Conservation (phyloP, 768 basidiomycete genomes). For the Phlegmacium glaucopus region DNA sequence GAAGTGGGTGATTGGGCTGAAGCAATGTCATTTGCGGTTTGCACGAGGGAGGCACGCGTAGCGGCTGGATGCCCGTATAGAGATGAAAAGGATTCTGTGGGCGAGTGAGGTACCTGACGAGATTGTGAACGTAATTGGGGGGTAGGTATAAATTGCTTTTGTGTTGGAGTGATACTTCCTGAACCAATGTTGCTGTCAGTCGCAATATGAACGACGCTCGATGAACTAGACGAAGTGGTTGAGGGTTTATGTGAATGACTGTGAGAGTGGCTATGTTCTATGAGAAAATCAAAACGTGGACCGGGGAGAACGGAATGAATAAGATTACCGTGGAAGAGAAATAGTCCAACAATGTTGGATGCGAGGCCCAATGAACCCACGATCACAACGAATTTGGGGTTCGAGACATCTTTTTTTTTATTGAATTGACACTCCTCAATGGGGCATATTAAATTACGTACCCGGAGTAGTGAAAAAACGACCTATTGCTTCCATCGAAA, state of each 20-base stretch:
- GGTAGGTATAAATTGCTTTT: conserved; percentile 17
- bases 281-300: conserved; percentile 6
- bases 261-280: conserved; percentile 71
- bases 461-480: conserved; percentile 87
- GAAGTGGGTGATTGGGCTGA: conserved; percentile 45
- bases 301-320: conserved; percentile 1
- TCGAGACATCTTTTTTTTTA: conserved; percentile 87
- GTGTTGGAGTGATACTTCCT: conserved; percentile 28
- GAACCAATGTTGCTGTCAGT: conserved; percentile 14
- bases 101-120: conserved; percentile 15
- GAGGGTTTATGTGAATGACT: conserved; percentile 42
- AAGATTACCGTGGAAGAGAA: conserved; percentile 87
- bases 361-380: conserved; percentile 88
- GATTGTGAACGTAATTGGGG: conserved; percentile 33
- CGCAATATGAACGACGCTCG: conserved; percentile 32
- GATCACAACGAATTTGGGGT: conserved; percentile 82
- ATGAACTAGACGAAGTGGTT: conserved; percentile 24
- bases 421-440: background rate
- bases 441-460: conserved; percentile 26
- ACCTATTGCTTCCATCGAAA: conserved; percentile 86
- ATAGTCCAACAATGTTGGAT: conserved; percentile 90
- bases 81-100: conserved; percentile 48
- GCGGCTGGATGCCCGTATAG: conserved; percentile 74
- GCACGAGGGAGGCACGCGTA: conserved; percentile 69
- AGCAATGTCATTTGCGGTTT: conserved; percentile 82